phyloP scores from a whole-genome alignment of 345 rosid genomes.

The Hirschfeldia incana region DNA sequence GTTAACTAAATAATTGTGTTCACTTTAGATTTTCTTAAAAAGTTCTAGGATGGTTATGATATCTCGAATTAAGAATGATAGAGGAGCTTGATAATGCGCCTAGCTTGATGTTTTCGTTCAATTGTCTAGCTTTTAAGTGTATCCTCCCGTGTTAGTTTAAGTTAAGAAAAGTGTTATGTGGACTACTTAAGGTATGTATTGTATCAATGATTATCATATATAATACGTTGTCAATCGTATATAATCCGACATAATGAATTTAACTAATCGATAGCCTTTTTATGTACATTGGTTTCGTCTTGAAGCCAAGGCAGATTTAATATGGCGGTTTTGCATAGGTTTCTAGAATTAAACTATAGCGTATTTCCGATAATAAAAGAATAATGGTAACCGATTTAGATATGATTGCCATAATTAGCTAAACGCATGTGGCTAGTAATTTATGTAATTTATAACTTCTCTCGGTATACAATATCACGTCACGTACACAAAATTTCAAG shows the following conservation, averaged over 20 bases:
- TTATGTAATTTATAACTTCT: neutral
- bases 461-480: neutral
- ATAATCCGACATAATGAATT: conserved; percentile 15
- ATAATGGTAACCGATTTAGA: neutral
- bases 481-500: neutral
- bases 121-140: neutral
- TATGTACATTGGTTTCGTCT: conserved; percentile 10
- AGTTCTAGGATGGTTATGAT: conserved; percentile 13
- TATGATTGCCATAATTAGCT: neutral
- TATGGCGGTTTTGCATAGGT: conserved; percentile 8
- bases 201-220: neutral
- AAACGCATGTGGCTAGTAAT: neutral
- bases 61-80: neutral
- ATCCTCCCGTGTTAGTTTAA: neutral
- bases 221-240: conserved; percentile 8
- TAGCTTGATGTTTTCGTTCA: neutral
- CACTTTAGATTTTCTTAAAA: conserved; percentile 16
- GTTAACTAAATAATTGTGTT: conserved; percentile 1
- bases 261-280: conserved; percentile 6
- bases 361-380: neutral
- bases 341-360: neutral
- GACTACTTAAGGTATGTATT: conserved; percentile 1
- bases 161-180: conserved; percentile 3
- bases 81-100: conserved; percentile 2
- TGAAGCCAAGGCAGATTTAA: neutral